Evolutionary conservation across 2,329 filamentous ascomycete species (phyloP), one percentile per base, ranked within the genome.

Genomic region (Leptographium flavum): DNA sequence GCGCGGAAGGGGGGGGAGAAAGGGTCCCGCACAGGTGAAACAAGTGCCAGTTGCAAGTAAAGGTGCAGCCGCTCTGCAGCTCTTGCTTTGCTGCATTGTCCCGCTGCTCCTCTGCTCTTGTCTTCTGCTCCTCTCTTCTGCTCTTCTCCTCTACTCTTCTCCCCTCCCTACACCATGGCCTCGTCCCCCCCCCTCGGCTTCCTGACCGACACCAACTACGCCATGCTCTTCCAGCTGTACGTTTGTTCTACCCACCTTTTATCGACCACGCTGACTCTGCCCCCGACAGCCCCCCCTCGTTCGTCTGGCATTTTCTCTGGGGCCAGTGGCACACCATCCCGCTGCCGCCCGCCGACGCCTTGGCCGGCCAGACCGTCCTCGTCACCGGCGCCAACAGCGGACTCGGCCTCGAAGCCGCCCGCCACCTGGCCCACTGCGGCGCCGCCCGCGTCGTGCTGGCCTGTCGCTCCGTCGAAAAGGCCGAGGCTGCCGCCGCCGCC

Each of bases 321-420:
- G 42, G 45, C 14, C 50, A 51, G 47, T 49, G 47, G 37, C 51
- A 50, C 39, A 36, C 50, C 4, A 37, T 57, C 2, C 52, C 56
- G 6, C 45, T 52, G 27, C 55, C 56, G 4, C 38, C 43, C 6
- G 36, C 47, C 23, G 49, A 49, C 41, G 5, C n/a, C 40, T 57
- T 54, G 38, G 47, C 50, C 39, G 54, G 53, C 42, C 49, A 57
- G 49, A 59, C 56, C 11, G 39, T 63, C 28, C 55, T 66, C 35
- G 54, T 66, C 25, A 65, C 62, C 7, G 65, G 64, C 25, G 58
- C 58, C 45, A 67, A 65, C 47, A 54, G 48, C 9, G 63, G 65
- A 11, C 50, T 66, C 2, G 63, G 63, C 8, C 53, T 60, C 5
- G 63, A 67, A 50, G 59, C 62, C 2, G 59, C 58, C 5, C 57